Base-by-base conservation (phyloP, 1,139 yeast species). In the Yueomyces sp. region DNA sequence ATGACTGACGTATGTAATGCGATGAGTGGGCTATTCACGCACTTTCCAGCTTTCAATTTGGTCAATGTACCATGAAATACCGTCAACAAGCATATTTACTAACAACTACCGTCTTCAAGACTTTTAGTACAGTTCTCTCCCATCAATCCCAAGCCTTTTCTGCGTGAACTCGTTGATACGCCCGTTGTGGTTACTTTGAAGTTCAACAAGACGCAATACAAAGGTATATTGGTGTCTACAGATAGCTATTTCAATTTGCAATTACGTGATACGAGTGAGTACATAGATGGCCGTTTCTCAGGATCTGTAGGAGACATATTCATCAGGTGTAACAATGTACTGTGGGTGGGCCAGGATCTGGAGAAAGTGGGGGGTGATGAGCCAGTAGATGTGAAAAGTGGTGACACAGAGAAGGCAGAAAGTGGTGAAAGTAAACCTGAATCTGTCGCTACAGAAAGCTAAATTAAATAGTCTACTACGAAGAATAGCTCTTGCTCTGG, bases 181-280 rank as follows among this genome's bases (percentile, higher is more conserved):
- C 68, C 67, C 27, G 87, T 91, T 12, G 65, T 81, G n/a, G 94
- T 91, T n/a, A 75, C 91, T 44, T 72, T 91, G 49, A 91, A 91
- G 62, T 93, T 96, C 83, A 91, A 87, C 57, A 76, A 76, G 50
- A 83, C 95, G n/a, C 95, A 87, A 59, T 91, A 91, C 64, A 73
- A 68, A 47, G 98, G 98, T 1, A 72, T 63, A n/a, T 70, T 91
- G 40, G 65, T 78, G 12, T 79, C 95, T 1, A 82, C 86, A 30
- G 99, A 91, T 60, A 85, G 86, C 53, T 93, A 91, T 65, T 91
- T 93, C 91, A 93, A 91, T 56, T 54, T 91, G 36, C 89, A 86
- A 57, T 67, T 91, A 37, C 78, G 75, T 37, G 74, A 78, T 34
- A 81, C 95, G 1, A 73, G 68, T 42, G 95, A 87, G 60, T 66